A percentile compares a stretch with the other conserved stretches of the same genome.
Conservation (phyloP, 176 grass and related monocot genomes). For the Ensete ventricosum region DNA sequence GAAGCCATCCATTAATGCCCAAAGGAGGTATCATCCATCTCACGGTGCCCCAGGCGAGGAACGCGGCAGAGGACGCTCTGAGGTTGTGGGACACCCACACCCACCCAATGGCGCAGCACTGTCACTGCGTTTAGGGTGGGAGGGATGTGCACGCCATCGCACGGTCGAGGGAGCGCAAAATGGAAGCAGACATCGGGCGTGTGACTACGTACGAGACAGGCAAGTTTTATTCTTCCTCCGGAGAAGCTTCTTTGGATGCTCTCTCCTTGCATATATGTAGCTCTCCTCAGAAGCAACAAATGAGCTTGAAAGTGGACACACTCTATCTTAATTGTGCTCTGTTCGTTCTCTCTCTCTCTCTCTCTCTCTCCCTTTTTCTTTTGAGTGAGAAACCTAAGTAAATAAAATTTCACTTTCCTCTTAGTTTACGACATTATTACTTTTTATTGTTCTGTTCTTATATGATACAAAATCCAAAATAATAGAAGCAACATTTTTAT, state of each 20-base stretch:
- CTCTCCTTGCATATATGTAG: background rate
- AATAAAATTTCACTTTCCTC: no score
- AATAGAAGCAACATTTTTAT: no score
- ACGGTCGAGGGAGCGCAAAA: background rate
- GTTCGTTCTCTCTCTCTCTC: no score
- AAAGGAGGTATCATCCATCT: background rate
- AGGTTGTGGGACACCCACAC: background rate
- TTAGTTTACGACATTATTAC: no score
- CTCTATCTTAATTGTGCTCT: no score
- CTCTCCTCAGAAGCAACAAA: background rate
- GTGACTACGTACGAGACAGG: background rate
- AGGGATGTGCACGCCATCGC: constrained; percentile 1
- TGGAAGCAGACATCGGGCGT: background rate
- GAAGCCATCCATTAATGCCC: background rate
- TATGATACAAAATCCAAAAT: no score
- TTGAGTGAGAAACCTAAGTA: no score
- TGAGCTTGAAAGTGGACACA: no score
- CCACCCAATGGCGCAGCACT: background rate
- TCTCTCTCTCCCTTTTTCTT: no score
- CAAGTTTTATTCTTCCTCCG: background rate
- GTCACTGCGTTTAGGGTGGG: background rate
- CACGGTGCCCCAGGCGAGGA: background rate
- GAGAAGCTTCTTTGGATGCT: background rate
- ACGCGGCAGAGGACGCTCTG: background rate
- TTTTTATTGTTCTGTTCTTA: no score